These are phyloP conservation scores for Silene coronaria DNA, from an alignment of 179 eudicot species.

Conservation along the genomic window DNA sequence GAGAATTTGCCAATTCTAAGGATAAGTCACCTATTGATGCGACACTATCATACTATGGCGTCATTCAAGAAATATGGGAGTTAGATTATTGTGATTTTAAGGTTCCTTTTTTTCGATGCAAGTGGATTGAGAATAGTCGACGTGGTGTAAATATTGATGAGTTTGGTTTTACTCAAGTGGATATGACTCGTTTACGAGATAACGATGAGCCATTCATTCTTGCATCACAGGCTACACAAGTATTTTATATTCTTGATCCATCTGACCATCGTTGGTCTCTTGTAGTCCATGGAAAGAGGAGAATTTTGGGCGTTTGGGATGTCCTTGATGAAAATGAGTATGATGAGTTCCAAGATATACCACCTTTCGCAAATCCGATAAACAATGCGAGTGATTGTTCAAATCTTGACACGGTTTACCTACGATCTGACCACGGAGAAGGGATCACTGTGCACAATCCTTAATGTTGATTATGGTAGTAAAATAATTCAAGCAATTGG, in stretches of 20 bases:
- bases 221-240: neutral
- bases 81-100: slow-evolving; percentile 4
- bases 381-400: neutral
- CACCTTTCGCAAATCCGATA: neutral
- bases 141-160: neutral
- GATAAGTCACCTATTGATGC: neutral
- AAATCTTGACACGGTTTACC: neutral
- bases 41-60: neutral
- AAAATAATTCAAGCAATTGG: too few species aligned
- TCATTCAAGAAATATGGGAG: slow-evolving; percentile 15
- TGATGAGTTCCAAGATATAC: neutral
- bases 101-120: neutral
- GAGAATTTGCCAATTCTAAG: neutral
- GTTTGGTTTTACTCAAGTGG: neutral
- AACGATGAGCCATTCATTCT: neutral
- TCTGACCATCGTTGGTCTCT: neutral
- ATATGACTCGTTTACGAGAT: slow-evolving; percentile 8
- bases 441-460: neutral
- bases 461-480: too few species aligned
- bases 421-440: slow-evolving; percentile 3
- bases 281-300: neutral
- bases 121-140: neutral
- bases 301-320: neutral
- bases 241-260: slow-evolving; percentile 1
- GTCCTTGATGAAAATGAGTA: neutral